Conservation (phyloP, 805 yeast species). For the Candida patagonica region DNA sequence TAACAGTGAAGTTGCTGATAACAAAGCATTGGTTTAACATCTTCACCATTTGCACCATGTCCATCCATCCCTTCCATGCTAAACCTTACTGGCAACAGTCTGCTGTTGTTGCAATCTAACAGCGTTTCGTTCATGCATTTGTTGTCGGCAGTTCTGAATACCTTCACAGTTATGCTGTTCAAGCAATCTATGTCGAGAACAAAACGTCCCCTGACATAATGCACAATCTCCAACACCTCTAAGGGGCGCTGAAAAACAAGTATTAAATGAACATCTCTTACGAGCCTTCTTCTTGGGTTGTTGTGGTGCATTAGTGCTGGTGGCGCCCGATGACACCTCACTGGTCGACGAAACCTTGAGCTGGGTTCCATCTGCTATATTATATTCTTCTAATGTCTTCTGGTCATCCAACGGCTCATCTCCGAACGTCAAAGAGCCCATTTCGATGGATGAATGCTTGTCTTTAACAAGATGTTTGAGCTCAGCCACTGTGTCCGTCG, state of each 20-base stretch:
- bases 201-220: slow-evolving; percentile 74
- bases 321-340: slow-evolving; percentile 6
- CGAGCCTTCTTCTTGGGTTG: slow-evolving; percentile 25
- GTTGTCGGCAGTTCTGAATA: slow-evolving; percentile 69
- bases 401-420: slow-evolving; percentile 25
- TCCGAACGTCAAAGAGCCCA: slow-evolving; percentile 21
- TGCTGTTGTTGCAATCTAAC: slow-evolving; percentile 74
- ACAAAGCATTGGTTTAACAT: background rate
- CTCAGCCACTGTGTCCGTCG: slow-evolving; percentile 22
- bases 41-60: background rate
- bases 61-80: slow-evolving; percentile 9
- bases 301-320: slow-evolving; percentile 20
- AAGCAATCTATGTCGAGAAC: slow-evolving; percentile 77
- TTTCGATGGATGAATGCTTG: slow-evolving; percentile 21
- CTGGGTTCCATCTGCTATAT: slow-evolving; percentile 21
- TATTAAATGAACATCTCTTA: slow-evolving; percentile 42
- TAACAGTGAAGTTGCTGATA: too few relatives aligned
- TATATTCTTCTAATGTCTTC: slow-evolving; percentile 23
- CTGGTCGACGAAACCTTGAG: slow-evolving; percentile 21
- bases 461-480: slow-evolving; percentile 24
- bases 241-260: slow-evolving; percentile 56
- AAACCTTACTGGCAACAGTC: slow-evolving; percentile 67
- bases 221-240: slow-evolving; percentile 72
- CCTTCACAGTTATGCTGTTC: slow-evolving; percentile 81
- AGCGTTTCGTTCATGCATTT: slow-evolving; percentile 77